phyloP scores from a whole-genome alignment of 2,329 filamentous ascomycete species.

The Aureobasidium namibiae region DNA sequence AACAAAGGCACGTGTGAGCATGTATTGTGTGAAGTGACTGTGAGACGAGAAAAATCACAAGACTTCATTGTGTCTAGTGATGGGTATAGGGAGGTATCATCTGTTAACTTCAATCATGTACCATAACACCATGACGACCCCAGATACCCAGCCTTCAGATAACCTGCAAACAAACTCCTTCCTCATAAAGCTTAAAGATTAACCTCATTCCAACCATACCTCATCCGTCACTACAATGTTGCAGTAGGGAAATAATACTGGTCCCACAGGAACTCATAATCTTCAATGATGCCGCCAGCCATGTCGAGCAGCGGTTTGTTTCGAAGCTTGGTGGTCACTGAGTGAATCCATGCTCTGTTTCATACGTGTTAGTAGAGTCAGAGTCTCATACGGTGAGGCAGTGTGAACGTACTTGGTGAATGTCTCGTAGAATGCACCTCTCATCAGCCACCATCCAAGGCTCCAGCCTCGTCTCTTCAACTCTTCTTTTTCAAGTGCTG shows the following conservation, averaged over 20 bases:
- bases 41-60: background rate
- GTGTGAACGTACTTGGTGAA: conserved; percentile 57
- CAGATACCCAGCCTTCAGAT: background rate
- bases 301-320: conserved; percentile 70
- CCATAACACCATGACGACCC: background rate
- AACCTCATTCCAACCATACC: background rate
- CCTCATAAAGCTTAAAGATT: background rate
- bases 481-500: conserved; percentile 82
- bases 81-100: conserved; percentile 4
- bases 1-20: conserved; percentile 2
- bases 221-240: conserved; percentile 39
- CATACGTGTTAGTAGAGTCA: conserved; percentile 20
- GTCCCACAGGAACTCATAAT: conserved; percentile 97
- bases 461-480: conserved; percentile 80
- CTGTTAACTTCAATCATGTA: background rate
- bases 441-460: conserved; percentile 92
- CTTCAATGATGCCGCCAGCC: conserved; percentile 77
- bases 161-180: background rate
- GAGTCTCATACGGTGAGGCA: background rate
- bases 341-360: conserved; percentile 53
- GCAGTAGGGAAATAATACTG: conserved; percentile 84
- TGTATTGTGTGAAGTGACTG: background rate
- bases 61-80: background rate
- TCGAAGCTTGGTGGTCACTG: conserved; percentile 61
- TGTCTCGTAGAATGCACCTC: conserved; percentile 93